Conservation (phyloP, 306 rosid species). For the Psophocarpus tetragonolobus region DNA sequence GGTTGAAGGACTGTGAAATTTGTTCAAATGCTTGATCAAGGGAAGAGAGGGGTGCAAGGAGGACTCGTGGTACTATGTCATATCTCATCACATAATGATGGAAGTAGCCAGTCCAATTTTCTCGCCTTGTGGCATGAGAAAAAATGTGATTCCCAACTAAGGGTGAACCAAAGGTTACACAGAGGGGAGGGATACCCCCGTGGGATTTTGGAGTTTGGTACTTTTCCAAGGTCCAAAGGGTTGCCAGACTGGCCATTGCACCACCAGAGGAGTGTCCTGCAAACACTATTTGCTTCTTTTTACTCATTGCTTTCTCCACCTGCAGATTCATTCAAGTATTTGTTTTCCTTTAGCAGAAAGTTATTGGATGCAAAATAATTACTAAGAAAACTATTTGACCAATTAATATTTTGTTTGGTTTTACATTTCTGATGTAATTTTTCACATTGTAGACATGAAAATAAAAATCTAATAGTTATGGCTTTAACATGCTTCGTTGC, state of each 20-base stretch:
- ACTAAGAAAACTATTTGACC: not conserved
- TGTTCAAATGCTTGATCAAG: constrained; percentile 10
- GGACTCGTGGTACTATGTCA: constrained; percentile 69
- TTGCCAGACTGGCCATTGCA: constrained; percentile 66
- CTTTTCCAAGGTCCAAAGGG: constrained; percentile 63
- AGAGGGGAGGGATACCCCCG: constrained; percentile 30
- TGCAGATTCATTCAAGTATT: constrained; percentile 32
- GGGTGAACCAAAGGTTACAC: constrained; percentile 86
- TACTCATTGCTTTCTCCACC: constrained; percentile 44
- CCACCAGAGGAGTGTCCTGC: constrained; percentile 79
- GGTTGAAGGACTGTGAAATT: constrained; percentile 43
- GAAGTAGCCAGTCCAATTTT: constrained; percentile 63
- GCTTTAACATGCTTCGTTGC: too few species aligned
- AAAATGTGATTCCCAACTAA: constrained; percentile 64
- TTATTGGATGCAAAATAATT: not conserved
- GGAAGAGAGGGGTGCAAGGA: constrained; percentile 62
- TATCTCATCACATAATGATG: constrained; percentile 56
- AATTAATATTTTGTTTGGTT: not conserved
- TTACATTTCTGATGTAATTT: too few species aligned
- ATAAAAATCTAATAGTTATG: too few species aligned
- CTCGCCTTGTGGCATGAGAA: constrained; percentile 76
- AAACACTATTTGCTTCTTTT: constrained; percentile 51
- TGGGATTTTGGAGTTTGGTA: not conserved
- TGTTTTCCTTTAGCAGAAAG: not conserved
- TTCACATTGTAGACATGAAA: too few species aligned